Percentiles rank a stretch among this genome's conserved stretches.
Conservation (phyloP, 1,284 basidiomycete species). For the Melanopsichium pennsylvanicum region DNA sequence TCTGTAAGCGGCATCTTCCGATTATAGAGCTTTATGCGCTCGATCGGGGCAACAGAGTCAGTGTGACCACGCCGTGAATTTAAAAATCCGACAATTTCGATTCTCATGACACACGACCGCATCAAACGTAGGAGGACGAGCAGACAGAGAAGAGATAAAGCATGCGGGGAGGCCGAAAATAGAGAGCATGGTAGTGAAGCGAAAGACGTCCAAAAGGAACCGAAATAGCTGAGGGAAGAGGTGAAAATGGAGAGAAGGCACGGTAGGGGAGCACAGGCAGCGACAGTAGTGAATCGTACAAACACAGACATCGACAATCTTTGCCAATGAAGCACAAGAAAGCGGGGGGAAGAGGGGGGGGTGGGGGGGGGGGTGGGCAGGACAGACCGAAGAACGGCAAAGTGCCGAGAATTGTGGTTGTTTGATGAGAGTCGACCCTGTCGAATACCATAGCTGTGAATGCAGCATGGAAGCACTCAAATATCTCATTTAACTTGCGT, state of each 20-base stretch:
- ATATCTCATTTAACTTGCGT: too few relatives aligned
- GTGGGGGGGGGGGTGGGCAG: background rate
- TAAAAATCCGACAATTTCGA: constrained; percentile 3
- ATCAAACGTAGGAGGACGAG: background rate
- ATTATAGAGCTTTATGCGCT: background rate
- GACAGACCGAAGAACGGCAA: constrained; percentile 1
- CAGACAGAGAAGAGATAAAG: background rate
- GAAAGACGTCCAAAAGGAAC: constrained; percentile 5
- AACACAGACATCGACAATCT: too few relatives aligned
- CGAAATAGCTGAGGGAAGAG: constrained; percentile 15
- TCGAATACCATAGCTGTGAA: background rate
- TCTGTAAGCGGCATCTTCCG: too few relatives aligned
- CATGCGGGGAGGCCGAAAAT: background rate
- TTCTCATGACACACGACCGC: background rate
- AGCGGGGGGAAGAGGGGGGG: too few relatives aligned
- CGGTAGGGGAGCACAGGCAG: too few relatives aligned
- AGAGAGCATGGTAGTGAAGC: background rate
- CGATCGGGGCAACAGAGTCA: too few relatives aligned
- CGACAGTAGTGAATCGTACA: too few relatives aligned
- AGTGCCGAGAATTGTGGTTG: background rate
- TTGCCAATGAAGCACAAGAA: too few relatives aligned
- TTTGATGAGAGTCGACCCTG: background rate
- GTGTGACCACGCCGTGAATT: background rate
- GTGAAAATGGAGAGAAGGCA: too few relatives aligned
- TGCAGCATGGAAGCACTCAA: too few relatives aligned